A percentile compares a stretch with the other conserved stretches of the same genome.
These are phyloP conservation scores for Borealophlyctis nickersoniae DNA, from an alignment of 192 early-diverging fungal genomes.

Conservation along the genomic window DNA sequence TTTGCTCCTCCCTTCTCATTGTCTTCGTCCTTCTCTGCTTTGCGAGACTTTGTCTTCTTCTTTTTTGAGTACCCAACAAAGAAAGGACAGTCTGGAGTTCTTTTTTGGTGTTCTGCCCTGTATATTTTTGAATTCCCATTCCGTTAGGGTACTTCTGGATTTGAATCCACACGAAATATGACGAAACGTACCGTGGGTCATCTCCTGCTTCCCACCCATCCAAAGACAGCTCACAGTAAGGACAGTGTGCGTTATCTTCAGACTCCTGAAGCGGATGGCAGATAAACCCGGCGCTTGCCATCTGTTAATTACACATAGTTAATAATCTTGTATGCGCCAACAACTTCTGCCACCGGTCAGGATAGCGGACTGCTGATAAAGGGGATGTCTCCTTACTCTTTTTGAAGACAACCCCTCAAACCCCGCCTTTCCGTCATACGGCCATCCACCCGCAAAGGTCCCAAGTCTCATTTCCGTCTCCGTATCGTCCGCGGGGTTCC, in stretches of 20 bases:
- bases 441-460: slow-evolving; percentile 21
- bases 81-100: not conserved
- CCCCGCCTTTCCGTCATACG: not conserved
- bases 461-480: slow-evolving; percentile 6
- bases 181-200: slow-evolving; percentile 25
- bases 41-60: no score
- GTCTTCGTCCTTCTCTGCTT: no score
- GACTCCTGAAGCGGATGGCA: slow-evolving; percentile 16
- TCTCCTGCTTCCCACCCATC: slow-evolving; percentile 29
- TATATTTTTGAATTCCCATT: not conserved
- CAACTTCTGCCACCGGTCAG: not conserved
- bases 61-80: not conserved
- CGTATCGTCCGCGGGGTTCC: not conserved
- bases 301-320: slow-evolving; percentile 3
- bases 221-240: slow-evolving; percentile 18
- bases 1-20: no score
- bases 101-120: not conserved
- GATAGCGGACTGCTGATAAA: not conserved
- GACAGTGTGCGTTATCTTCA: slow-evolving; percentile 16
- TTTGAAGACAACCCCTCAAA: not conserved
- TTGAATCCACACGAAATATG: not conserved
- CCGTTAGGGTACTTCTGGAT: not conserved
- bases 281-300: slow-evolving; percentile 26
- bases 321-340: not conserved
- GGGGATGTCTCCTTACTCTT: slow-evolving; percentile 1